A percentile compares a stretch with the other conserved stretches of the same genome.
phyloP scores from a whole-genome alignment of 2,329 filamentous ascomycete genomes.

The Lasiodiplodia sp. region DNA sequence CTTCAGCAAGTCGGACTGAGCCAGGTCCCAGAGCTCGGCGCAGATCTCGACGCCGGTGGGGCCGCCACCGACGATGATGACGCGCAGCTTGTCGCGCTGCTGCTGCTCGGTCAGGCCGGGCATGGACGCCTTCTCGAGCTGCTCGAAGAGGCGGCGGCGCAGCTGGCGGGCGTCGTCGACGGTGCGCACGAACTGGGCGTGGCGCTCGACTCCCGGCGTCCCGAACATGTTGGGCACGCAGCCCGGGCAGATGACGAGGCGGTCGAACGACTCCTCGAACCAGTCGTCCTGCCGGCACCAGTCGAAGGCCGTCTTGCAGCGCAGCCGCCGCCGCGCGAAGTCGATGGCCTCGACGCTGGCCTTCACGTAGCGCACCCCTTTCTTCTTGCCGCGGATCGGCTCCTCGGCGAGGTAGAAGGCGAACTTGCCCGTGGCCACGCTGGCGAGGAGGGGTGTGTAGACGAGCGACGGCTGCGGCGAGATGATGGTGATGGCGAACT shows the following conservation, averaged over 20 bases:
- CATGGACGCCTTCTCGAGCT: slow-evolving; percentile 47
- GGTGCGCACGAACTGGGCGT: slow-evolving; percentile 49
- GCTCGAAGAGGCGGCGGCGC: slow-evolving; percentile 46
- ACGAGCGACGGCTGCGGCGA: slow-evolving; percentile 53
- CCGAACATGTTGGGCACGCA: slow-evolving; percentile 49
- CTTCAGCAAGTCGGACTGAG: slow-evolving; percentile 46
- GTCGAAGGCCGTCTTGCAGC: slow-evolving; percentile 48
- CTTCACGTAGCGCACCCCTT: slow-evolving; percentile 47
- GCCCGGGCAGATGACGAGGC: slow-evolving; percentile 52
- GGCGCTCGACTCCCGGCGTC: slow-evolving; percentile 49
- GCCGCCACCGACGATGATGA: slow-evolving; percentile 52
- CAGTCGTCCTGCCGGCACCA: slow-evolving; percentile 30
- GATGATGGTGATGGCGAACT: slow-evolving; percentile 51
- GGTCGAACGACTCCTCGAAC: slow-evolving; percentile 53
- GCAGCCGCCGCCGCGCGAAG: slow-evolving; percentile 43
- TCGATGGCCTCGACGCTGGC: slow-evolving; percentile 50
- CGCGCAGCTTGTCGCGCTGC: slow-evolving; percentile 45
- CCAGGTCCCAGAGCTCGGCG: slow-evolving; percentile 54
- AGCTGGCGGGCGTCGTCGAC: slow-evolving; percentile 45
- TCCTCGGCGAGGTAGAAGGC: slow-evolving; percentile 56
- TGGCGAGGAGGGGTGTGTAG: slow-evolving; percentile 53
- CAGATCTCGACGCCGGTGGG: slow-evolving; percentile 53
- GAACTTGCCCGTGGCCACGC: slow-evolving; percentile 54
- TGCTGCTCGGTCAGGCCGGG: slow-evolving; percentile 39
- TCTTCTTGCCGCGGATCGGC: slow-evolving; percentile 47